phyloP scores from a whole-genome alignment of 1,284 basidiomycete species.

The Naganishia albida region DNA sequence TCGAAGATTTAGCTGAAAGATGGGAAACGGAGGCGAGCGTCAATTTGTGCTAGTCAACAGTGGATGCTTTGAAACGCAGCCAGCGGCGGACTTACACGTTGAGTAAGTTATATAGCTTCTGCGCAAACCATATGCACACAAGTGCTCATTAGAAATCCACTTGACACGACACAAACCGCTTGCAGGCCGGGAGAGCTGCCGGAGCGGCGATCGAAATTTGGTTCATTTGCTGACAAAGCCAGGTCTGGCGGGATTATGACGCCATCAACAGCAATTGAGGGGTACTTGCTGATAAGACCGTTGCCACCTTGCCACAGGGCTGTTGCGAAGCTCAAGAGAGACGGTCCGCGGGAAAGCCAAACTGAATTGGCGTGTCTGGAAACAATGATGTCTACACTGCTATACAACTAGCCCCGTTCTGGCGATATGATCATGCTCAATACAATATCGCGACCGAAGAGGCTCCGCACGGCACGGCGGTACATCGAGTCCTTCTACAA shows the following conservation, averaged over 20 bases:
- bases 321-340: no score
- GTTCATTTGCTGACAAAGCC: conserved; percentile 23
- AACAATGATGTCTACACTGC: no score
- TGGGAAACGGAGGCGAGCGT: neutral
- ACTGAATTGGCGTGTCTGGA: neutral
- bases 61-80: neutral
- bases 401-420: no score
- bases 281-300: no score
- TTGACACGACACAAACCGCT: neutral
- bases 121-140: neutral
- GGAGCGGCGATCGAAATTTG: conserved; percentile 16
- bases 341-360: no score
- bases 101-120: neutral
- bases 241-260: neutral
- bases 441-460: no score
- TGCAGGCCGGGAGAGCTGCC: neutral
- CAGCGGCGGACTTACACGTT: conserved; percentile 6
- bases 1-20: neutral
- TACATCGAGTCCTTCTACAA: no score
- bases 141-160: conserved; percentile 20
- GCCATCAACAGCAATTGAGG: no score
- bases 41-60: neutral
- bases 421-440: neutral
- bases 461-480: no score
- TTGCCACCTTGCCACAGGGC: no score